A percentile compares a stretch with the other conserved stretches of the same genome.
Evolutionary conservation across 225 moss, liverwort and hornwort species (phyloP).

Genomic region (Ulota crispa): DNA sequence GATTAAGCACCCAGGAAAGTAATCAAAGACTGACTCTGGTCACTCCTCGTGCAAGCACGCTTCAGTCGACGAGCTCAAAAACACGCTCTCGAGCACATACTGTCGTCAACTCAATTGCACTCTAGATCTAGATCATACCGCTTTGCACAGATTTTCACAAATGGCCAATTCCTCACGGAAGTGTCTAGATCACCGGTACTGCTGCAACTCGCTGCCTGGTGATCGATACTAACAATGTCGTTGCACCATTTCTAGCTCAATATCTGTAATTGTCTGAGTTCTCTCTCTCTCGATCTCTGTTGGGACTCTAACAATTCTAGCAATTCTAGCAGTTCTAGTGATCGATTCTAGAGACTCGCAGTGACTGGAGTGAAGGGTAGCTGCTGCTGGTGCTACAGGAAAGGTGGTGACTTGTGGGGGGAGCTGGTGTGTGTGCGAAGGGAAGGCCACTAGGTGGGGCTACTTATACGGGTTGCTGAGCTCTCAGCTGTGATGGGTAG

Average conservation of each 20-base stretch:
- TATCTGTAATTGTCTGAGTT: neutral
- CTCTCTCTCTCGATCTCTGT: neutral
- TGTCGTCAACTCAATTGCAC: neutral
- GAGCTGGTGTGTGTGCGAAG: slow-evolving; percentile 28
- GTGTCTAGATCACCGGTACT: neutral
- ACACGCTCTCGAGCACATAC: neutral
- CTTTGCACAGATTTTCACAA: neutral
- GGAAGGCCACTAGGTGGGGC: neutral
- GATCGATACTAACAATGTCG: neutral
- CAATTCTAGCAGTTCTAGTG: too few relatives aligned
- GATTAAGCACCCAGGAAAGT: neutral
- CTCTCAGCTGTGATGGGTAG: neutral
- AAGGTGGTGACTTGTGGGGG: slow-evolving; percentile 21
- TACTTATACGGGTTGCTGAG: slow-evolving; percentile 32
- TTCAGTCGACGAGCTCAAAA: neutral
- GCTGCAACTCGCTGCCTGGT: neutral
- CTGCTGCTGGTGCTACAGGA: neutral
- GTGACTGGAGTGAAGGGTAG: neutral
- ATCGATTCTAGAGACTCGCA: neutral
- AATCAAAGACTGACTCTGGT: neutral
- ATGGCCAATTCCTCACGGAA: neutral
- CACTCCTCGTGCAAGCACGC: neutral
- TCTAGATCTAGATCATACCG: neutral
- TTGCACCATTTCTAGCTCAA: neutral
- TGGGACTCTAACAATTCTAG: too few relatives aligned